Base-by-base conservation (phyloP, 176 grass and related monocot species). In the Aegilops longissima region DNA sequence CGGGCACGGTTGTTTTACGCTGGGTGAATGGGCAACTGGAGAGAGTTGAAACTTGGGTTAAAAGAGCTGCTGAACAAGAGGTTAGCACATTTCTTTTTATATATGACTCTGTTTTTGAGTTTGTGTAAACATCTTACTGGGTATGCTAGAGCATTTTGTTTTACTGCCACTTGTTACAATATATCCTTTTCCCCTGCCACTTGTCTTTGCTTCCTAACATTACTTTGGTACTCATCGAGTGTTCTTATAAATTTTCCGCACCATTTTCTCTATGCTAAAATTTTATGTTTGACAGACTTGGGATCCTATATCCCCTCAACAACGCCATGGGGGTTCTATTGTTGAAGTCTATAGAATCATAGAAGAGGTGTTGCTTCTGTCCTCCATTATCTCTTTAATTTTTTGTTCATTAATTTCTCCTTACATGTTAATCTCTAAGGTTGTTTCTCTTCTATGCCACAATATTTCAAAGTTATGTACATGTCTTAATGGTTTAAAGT, bases 231-330 rank as follows among this genome's bases (percentile, higher is more conserved):
- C 51, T 66, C 52, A 44, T 61, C 12, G 47, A 86, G 16, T 83
- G 27, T 59, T 81, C 12, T 45, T 71, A 54, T 64, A 9, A 18
- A 44, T 81, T 65, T 31, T 33, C 74, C 35, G 31, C 62, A 70
- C 31, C 47, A 66, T 81, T 35, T 84, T 83, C 49, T 87, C 8
- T 79, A 63, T 85, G 73, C 86, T 63, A 81, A 81, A 66, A 59
- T 66, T 80, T 86, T 81, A 70, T 76, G 21, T 52, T 82, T 24
- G 27, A 66, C 89, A 99, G 97, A 87, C 54, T 80, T 99, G 97
- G 97, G 93, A 96, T 83, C 92, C 97, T 80, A 99, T 99, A 96
- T 99, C 97, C 66, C 92, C 90, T 90, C 97, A 99, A 81, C 93
- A 93, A 80, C 97, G 92, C 31, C 97, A 99, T 91, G 94, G 90